Evolutionary conservation across 192 early-diverging fungal species (phyloP).

Genomic region (Mortierella hygrophila): DNA sequence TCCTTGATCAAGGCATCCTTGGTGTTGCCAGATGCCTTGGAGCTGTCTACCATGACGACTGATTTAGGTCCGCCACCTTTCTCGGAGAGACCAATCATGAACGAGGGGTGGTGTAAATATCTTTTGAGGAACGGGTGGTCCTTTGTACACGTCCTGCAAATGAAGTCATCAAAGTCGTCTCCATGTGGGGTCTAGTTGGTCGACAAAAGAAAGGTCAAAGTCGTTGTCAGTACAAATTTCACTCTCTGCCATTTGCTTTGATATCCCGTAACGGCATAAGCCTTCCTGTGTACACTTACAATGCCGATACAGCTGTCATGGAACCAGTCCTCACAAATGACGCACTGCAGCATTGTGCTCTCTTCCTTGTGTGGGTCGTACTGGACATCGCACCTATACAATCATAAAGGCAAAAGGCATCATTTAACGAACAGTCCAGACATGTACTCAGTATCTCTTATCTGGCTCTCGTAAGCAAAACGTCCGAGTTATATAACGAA

Average conservation of each 20-base stretch:
- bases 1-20: neutral
- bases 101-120: constrained; percentile 36
- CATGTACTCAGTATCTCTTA: neutral
- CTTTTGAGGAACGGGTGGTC: constrained; percentile 58
- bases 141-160: constrained; percentile 74
- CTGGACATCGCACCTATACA: constrained; percentile 72
- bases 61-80: constrained; percentile 35
- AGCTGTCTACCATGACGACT: constrained; percentile 39
- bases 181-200: constrained; percentile 61
- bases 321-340: constrained; percentile 90
- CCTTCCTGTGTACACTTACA: constrained; percentile 20
- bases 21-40: constrained; percentile 9
- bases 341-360: constrained; percentile 87
- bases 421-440: neutral
- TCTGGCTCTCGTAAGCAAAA: neutral
- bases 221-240: neutral
- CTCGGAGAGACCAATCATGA: constrained; percentile 48
- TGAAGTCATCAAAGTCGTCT: constrained; percentile 73
- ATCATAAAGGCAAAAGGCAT: neutral
- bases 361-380: constrained; percentile 84
- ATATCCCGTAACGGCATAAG: neutral
- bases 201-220: neutral
- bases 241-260: neutral
- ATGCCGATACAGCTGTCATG: constrained; percentile 79
- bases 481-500: neutral